phyloP scores from a whole-genome alignment of 83 land plant species.

The Picea abies region DNA sequence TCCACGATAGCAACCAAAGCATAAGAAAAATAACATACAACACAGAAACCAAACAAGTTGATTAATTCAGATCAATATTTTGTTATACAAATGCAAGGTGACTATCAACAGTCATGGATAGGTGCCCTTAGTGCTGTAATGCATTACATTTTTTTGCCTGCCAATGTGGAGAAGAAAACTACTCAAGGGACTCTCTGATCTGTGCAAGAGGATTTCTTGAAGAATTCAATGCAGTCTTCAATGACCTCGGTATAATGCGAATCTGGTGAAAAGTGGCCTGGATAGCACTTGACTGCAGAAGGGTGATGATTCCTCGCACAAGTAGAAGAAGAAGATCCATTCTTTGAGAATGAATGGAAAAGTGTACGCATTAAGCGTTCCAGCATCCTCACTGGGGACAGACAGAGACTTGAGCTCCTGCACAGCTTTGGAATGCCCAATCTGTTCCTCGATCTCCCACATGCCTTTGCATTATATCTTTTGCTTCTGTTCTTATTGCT shows the following conservation, averaged over 20 bases:
- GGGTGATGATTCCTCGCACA: neutral
- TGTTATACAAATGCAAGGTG: too few relatives aligned
- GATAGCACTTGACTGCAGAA: slow-evolving; percentile 40
- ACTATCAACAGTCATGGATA: too few relatives aligned
- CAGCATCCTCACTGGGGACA: slow-evolving; percentile 30
- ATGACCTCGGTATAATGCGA: slow-evolving; percentile 52
- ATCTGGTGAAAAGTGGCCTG: slow-evolving; percentile 32
- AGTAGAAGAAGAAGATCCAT: slow-evolving; percentile 2
- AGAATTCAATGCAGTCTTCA: slow-evolving; percentile 61
- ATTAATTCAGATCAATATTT: too few relatives aligned
- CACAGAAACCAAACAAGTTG: too few relatives aligned
- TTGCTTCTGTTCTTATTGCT: neutral
- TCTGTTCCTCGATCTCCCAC: neutral
- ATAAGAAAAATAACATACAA: too few relatives aligned
- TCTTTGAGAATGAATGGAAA: slow-evolving; percentile 25
- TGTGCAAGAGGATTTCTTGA: slow-evolving; percentile 32
- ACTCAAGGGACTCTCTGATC: slow-evolving; percentile 5
- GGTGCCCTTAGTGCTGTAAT: neutral
- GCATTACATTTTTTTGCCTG: too few relatives aligned
- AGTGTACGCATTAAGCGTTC: slow-evolving; percentile 33
- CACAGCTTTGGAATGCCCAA: slow-evolving; percentile 1
- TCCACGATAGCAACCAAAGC: too few relatives aligned
- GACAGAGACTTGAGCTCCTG: slow-evolving; percentile 8
- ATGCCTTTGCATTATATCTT: neutral
- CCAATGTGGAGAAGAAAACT: neutral